Evolutionary conservation across 2,329 filamentous ascomycete genomes (phyloP), one percentile per base, ranked within the genome.

Genomic region (Talaromyces sp.): DNA sequence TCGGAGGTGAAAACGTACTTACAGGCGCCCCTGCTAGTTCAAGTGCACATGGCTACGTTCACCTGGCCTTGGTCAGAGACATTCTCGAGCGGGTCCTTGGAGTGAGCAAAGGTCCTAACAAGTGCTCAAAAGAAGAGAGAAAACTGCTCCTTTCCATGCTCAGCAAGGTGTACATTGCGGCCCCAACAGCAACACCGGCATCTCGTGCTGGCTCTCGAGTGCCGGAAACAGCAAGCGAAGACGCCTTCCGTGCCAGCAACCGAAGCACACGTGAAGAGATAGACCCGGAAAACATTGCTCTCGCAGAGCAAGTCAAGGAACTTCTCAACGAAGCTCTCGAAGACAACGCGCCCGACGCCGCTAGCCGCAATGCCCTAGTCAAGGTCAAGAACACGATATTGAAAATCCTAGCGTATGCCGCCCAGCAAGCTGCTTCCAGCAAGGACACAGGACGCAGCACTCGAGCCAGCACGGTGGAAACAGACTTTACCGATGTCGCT

Each of bases 61-160:
- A 97, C 69, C 80, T 96, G 1, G 83, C 89, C 11, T 83, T 97
- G 63, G 90, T 91, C 0, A 82, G 82, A 60, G 88, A 90, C 65
- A 85, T 96, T 14, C 75, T 97, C 3, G 89, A 93, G 65, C 86
- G 87, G 61, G 77, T 95, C 1, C 80, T 88, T 24, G 84, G 84
- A 14, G 67, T 76, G 43, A 75, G 67, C 54, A 59, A 64, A 7
- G 70, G 68, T 2, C 63, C 66, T 14, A 73, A 71, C 59, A 73
- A 72, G 11, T 74, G 73, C 60, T 70, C 71, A 7, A 71, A 90
- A 72, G 92, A 96, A 65, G 92, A 97, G 74, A 91, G 90, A 77
- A 97, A 95, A 72, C 83, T 88, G 1, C 78, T 94, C 10, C 86
- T 90, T 29, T 83, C 87, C 0, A 84, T 97, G 54, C 82, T 97